Conservation (phyloP, 2,329 filamentous ascomycete species). For the Alternaria alternata region DNA sequence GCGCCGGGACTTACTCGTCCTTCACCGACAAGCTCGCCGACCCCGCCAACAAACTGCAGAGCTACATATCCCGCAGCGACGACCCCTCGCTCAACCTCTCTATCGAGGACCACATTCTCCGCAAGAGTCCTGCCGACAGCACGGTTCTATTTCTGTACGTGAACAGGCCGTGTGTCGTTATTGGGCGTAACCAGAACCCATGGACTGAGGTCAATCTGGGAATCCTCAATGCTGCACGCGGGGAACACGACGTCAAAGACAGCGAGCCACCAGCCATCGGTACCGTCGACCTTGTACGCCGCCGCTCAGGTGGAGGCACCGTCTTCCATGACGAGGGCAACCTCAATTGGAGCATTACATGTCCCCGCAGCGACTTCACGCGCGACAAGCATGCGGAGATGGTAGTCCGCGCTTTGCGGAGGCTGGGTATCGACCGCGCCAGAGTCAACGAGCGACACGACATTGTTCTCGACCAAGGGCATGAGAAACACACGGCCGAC, state of each 20-base stretch:
- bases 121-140: constrained; percentile 74
- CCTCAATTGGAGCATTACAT: constrained; percentile 93
- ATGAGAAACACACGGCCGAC: constrained; percentile 34
- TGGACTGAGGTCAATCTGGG: constrained; percentile 88
- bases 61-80: constrained; percentile 61
- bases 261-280: constrained; percentile 53
- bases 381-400: constrained; percentile 89
- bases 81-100: constrained; percentile 92
- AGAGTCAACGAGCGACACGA: constrained; percentile 91
- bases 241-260: constrained; percentile 28
- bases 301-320: constrained; percentile 87
- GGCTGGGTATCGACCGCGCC: constrained; percentile 65
- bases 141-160: constrained; percentile 86
- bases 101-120: constrained; percentile 88
- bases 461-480: constrained; percentile 75
- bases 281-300: constrained; percentile 73
- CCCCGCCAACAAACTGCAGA: constrained; percentile 51
- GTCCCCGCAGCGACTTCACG: constrained; percentile 77
- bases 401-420: constrained; percentile 82
- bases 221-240: constrained; percentile 60
- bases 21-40: constrained; percentile 43
- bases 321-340: constrained; percentile 96
- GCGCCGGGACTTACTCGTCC: constrained; percentile 23
- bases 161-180: constrained; percentile 86
- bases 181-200: constrained; percentile 97